phyloP scores from a whole-genome alignment of 192 early-diverging fungal genomes.

The Umbelopsis sp. region DNA sequence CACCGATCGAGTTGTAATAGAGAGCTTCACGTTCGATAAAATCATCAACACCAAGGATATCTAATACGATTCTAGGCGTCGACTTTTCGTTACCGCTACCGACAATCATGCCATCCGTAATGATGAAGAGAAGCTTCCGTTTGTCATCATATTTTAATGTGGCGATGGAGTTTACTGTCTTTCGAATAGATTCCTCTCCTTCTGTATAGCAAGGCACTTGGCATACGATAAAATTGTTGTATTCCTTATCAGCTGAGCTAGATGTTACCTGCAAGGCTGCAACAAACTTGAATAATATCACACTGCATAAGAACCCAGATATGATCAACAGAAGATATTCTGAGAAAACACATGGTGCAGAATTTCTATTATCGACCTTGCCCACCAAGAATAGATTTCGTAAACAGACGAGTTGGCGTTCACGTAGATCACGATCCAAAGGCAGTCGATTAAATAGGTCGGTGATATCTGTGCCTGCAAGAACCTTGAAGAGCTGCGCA shows the following conservation, averaged over 20 bases:
- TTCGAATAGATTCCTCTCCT: slow-evolving; percentile 88
- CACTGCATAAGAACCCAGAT: slow-evolving; percentile 79
- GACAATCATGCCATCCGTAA: slow-evolving; percentile 97
- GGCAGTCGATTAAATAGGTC: slow-evolving; percentile 62
- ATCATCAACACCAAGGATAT: slow-evolving; percentile 91
- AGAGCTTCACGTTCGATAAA: slow-evolving; percentile 82
- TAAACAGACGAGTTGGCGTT: slow-evolving; percentile 72
- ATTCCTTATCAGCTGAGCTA: slow-evolving; percentile 50
- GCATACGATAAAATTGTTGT: slow-evolving; percentile 90
- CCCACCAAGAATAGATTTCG: slow-evolving; percentile 87
- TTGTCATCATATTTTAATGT: slow-evolving; percentile 94
- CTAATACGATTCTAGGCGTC: slow-evolving; percentile 94
- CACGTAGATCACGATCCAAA: slow-evolving; percentile 41
- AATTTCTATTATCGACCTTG: slow-evolving; percentile 81
- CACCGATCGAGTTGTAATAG: slow-evolving; percentile 86
- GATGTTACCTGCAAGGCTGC: slow-evolving; percentile 89
- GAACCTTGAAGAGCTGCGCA: slow-evolving; percentile 62
- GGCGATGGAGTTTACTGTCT: slow-evolving; percentile 94
- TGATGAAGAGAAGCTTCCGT: slow-evolving; percentile 94
- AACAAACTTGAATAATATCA: slow-evolving; percentile 94
- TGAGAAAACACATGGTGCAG: slow-evolving; percentile 76
- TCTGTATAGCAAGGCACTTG: slow-evolving; percentile 99
- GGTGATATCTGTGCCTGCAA: slow-evolving; percentile 67
- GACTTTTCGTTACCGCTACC: slow-evolving; percentile 96
- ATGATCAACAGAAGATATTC: slow-evolving; percentile 84